Evolutionary conservation across 768 basidiomycete genomes (phyloP).

Genomic region (Pisolithus orientalis): DNA sequence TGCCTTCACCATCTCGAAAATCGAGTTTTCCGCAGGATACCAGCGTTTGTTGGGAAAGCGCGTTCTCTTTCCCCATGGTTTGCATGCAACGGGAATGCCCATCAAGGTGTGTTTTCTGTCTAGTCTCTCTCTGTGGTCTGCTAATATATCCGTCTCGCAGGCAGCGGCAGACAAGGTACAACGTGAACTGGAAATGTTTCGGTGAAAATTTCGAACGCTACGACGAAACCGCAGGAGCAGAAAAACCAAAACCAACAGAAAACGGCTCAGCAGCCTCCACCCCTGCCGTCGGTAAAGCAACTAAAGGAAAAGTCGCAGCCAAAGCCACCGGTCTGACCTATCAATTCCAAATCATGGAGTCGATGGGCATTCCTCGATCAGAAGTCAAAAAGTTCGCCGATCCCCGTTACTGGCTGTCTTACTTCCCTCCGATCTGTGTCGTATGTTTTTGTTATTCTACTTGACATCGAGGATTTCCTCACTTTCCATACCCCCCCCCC

Average conservation of each 20-base stretch:
- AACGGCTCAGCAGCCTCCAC: constrained; percentile 33
- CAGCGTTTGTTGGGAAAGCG: constrained; percentile 93
- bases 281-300: constrained; percentile 70
- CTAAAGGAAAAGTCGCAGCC: constrained; percentile 91
- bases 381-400: constrained; percentile 98
- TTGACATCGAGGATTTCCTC: not conserved
- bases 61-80: constrained; percentile 93
- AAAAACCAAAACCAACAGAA: constrained; percentile 34
- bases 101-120: constrained; percentile 71
- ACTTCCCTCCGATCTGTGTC: constrained; percentile 94
- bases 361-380: constrained; percentile 77
- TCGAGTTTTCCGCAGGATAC: constrained; percentile 94
- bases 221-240: constrained; percentile 38
- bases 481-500: not conserved
- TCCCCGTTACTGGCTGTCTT: constrained; percentile 85
- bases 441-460: constrained; percentile 34
- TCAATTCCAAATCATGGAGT: constrained; percentile 99
- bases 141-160: constrained; percentile 33
- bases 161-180: constrained; percentile 97
- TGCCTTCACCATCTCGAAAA: constrained; percentile 96
- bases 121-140: not conserved
- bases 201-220: constrained; percentile 78
- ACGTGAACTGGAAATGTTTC: constrained; percentile 94
- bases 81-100: constrained; percentile 98
- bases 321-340: constrained; percentile 93